These are phyloP conservation scores for Cucumis melo DNA, from an alignment of 306 rosid genomes.

Conservation along the genomic window DNA sequence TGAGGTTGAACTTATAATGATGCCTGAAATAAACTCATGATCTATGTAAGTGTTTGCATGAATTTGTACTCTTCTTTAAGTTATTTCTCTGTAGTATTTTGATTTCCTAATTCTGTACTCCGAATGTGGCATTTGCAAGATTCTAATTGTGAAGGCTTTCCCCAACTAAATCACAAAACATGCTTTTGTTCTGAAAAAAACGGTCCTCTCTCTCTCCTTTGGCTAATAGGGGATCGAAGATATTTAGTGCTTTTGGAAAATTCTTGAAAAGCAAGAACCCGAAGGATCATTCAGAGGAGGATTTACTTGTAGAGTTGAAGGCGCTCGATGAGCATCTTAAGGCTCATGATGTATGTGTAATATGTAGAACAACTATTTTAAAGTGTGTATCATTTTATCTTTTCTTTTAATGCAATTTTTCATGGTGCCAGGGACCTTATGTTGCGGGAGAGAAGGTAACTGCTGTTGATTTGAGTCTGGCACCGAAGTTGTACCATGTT, in stretches of 20 bases:
- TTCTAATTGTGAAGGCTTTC: neutral
- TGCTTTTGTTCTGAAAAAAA: neutral
- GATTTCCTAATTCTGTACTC: neutral
- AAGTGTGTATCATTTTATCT: neutral
- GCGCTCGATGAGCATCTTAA: slow-evolving; percentile 77
- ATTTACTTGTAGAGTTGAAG: slow-evolving; percentile 53
- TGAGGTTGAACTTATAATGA: neutral
- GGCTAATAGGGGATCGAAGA: slow-evolving; percentile 62
- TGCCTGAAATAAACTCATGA: neutral
- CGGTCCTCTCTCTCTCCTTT: neutral
- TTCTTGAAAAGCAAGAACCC: slow-evolving; percentile 81
- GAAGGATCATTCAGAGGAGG: slow-evolving; percentile 74
- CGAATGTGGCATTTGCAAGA: neutral
- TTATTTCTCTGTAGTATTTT: neutral
- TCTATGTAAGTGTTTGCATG: neutral
- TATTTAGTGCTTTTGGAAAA: slow-evolving; percentile 44
- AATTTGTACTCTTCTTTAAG: neutral
- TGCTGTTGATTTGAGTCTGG: slow-evolving; percentile 81
- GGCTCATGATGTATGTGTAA: slow-evolving; percentile 34
- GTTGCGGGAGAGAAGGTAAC: slow-evolving; percentile 74
- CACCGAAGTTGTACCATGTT: slow-evolving; percentile 79
- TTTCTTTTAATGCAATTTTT: slow-evolving; percentile 8
- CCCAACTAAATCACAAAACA: neutral
- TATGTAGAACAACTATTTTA: neutral
- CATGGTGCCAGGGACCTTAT: slow-evolving; percentile 57